phyloP scores from a whole-genome alignment of 768 basidiomycete species.

The Phallus indusiatus region DNA sequence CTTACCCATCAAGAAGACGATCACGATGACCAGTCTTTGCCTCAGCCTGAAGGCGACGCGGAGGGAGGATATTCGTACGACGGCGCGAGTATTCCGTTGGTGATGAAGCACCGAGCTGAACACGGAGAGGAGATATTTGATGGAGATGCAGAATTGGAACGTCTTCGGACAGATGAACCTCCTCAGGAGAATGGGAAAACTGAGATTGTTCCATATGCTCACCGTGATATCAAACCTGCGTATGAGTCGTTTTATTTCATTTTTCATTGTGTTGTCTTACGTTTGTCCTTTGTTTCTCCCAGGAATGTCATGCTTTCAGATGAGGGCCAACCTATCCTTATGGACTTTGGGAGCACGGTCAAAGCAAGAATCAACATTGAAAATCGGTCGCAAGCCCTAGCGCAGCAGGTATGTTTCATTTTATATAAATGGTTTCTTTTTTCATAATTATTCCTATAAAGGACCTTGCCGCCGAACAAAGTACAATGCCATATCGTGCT shows the following conservation, averaged over 20 bases:
- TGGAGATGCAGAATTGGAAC: conserved; percentile 60
- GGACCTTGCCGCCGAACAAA: conserved; percentile 96
- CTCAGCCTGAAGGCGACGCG: conserved; percentile 64
- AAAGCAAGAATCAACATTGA: conserved; percentile 79
- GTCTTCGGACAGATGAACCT: conserved; percentile 10
- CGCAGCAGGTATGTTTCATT: conserved; percentile 61
- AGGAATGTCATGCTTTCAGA: conserved; percentile 98
- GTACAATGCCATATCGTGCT: conserved; percentile 96
- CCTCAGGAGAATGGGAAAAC: conserved; percentile 32
- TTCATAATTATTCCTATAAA: conserved; percentile 16
- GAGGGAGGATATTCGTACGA: conserved; percentile 72
- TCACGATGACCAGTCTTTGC: conserved; percentile 63
- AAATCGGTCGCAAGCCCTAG: conserved; percentile 75
- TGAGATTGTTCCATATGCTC: conserved; percentile 83
- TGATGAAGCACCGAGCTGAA: conserved; percentile 42
- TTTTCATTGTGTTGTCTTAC: background rate
- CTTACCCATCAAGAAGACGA: conserved; percentile 27
- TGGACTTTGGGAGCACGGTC: conserved; percentile 94
- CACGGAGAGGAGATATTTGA: conserved; percentile 66
- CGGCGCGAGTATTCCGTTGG: conserved; percentile 42
- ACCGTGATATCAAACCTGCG: conserved; percentile 96
- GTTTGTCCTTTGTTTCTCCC: background rate
- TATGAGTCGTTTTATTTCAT: conserved; percentile 21
- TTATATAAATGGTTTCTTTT: background rate
- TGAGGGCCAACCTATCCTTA: conserved; percentile 81